Evolutionary conservation across 352 stramenopile species (phyloP), one percentile per base, ranked within the genome.

Genomic region (Phytopythium oedochilum): DNA sequence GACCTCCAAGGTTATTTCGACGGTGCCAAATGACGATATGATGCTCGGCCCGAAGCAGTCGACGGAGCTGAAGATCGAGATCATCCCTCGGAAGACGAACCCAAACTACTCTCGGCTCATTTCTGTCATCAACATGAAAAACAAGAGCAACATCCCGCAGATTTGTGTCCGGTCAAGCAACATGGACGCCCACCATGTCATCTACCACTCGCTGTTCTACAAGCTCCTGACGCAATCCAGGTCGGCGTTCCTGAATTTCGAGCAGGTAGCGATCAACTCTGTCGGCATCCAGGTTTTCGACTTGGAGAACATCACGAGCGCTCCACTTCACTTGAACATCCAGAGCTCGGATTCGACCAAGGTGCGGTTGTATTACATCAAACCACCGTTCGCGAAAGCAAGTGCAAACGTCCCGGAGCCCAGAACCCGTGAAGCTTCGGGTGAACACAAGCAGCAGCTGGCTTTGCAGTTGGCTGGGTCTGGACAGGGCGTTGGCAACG

Each of bases 181-280:
- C 61, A 96, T 96, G 86, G 86, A 96, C 46, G 85, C 86, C 1
- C 84, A 96, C 48, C 85, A 95, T 55, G 86, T 96, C 29, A 96
- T 96, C 53, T 96, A 96, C 54, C 86, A 96, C 55, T 96, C 86
- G 31, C 63, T 94, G 32, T 96, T 94, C 57, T 96, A 96, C 81
- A 94, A 92, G 51, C 68, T 96, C 23, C 53, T 94, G 53, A 96
- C 86, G 20, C 83, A 82, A 39, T 90, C 83, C 26, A 85, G 75
- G 52, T 92, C 84, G 14, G 86, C 83, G 40, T 94, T 96, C 46
- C 55, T 96, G 31, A 96, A 94, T 43, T 96, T 96, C 52, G 86
- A 96, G 23, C 78, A 94, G 26, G 78, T 96, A 28, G 64, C 79
- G n/a, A 75, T 89, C 34, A 96, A 94, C 59, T 90, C 82, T 2